Percentiles rank a stretch among this genome's conserved stretches.
Evolutionary conservation across 2,329 filamentous ascomycete species (phyloP).

Genomic region (Ophiocordyceps unilateralis): DNA sequence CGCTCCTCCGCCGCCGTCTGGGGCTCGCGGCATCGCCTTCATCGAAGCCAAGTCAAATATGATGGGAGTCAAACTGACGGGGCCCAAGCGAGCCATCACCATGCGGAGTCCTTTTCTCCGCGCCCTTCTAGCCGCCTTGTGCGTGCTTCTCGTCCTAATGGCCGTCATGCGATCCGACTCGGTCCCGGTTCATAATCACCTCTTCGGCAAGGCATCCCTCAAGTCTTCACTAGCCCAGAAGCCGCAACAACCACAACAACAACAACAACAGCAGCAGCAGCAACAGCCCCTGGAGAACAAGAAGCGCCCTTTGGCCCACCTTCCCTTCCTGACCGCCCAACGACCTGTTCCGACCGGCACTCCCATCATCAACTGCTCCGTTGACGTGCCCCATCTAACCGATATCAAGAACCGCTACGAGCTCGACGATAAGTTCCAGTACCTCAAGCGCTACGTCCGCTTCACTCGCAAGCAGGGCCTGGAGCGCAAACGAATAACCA

Average conservation of each 20-base stretch:
- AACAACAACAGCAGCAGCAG: conserved; percentile 16
- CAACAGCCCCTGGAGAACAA: conserved; percentile 13
- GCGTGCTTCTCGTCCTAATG: conserved; percentile 23
- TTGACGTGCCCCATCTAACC: conserved; percentile 28
- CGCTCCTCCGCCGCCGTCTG: neutral
- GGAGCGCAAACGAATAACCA: conserved; percentile 32
- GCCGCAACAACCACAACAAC: conserved; percentile 15
- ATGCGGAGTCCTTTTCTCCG: conserved; percentile 31
- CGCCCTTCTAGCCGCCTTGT: conserved; percentile 24
- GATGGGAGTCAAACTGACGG: conserved; percentile 22
- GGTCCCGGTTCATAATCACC: conserved; percentile 21
- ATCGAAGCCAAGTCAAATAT: conserved; percentile 1
- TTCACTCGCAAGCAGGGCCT: conserved; percentile 30
- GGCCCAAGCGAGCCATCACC: conserved; percentile 22
- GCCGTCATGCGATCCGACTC: conserved; percentile 23
- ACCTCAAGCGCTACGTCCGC: conserved; percentile 36
- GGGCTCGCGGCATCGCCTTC: neutral
- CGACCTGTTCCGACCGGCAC: conserved; percentile 5
- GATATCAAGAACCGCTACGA: conserved; percentile 27
- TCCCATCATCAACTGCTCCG: conserved; percentile 29
- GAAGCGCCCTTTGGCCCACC: conserved; percentile 5
- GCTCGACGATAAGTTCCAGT: conserved; percentile 33
- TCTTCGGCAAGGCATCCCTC: conserved; percentile 18
- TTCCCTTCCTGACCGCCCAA: conserved; percentile 3
- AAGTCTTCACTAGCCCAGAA: conserved; percentile 11